phyloP scores from a whole-genome alignment of 1,139 yeast species.

The Suhomyces bribrorum region DNA sequence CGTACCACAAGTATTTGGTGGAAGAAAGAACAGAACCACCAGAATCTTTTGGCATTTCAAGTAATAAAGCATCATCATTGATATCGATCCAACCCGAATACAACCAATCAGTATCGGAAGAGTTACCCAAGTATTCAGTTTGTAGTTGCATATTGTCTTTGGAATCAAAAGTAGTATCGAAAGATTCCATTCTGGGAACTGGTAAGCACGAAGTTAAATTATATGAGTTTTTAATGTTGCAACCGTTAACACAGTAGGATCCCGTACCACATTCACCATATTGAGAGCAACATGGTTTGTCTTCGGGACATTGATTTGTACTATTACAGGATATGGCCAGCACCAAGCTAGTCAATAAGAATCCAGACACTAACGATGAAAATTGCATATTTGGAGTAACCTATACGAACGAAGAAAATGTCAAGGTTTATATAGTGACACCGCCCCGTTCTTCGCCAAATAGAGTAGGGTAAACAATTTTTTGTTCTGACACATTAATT shows the following conservation, averaged over 20 bases:
- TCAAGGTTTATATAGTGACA: constrained; percentile 2
- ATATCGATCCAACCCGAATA: constrained; percentile 68
- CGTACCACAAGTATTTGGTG: constrained; percentile 83
- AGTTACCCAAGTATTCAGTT: constrained; percentile 66
- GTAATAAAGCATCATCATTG: constrained; percentile 52
- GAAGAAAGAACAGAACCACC: constrained; percentile 83
- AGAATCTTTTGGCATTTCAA: constrained; percentile 81
- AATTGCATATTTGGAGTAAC: constrained; percentile 5
- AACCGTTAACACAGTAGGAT: constrained; percentile 78
- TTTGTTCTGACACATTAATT: background rate
- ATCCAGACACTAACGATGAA: constrained; percentile 10
- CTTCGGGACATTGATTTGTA: constrained; percentile 61
- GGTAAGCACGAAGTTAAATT: constrained; percentile 70
- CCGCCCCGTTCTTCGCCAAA: constrained; percentile 3
- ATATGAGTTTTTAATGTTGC: constrained; percentile 69
- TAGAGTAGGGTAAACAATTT: background rate
- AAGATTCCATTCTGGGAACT: constrained; percentile 44
- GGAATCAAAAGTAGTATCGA: constrained; percentile 39
- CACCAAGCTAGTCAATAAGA: constrained; percentile 8
- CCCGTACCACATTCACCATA: constrained; percentile 86
- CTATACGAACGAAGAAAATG: background rate
- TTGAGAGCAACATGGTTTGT: constrained; percentile 78
- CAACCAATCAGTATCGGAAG: constrained; percentile 67
- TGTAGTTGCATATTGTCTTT: constrained; percentile 33
- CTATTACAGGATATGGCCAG: constrained; percentile 46